Percentiles rank a stretch among this genome's conserved stretches.
These are phyloP conservation scores for Lepidium africanum DNA, from an alignment of 345 rosid species.

Conservation along the genomic window DNA sequence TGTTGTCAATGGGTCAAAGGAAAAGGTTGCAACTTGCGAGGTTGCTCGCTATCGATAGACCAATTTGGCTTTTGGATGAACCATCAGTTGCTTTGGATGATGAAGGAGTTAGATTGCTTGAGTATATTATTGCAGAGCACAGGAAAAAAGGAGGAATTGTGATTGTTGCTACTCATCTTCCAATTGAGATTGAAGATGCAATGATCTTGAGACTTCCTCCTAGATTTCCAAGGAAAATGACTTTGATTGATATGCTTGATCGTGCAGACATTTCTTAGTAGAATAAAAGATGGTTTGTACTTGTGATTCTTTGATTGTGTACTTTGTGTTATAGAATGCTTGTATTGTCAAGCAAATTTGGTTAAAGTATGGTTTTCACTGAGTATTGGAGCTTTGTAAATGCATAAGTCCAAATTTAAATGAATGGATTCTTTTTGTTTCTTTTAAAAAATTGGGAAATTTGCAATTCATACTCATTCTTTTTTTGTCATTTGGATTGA, in stretches of 20 bases:
- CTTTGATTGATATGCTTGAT: conserved; percentile 72
- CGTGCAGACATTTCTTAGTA: conserved; percentile 45
- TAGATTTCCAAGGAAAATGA: conserved; percentile 78
- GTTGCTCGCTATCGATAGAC: conserved; percentile 72
- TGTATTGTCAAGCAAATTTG: not conserved
- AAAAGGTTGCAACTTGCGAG: conserved; percentile 86
- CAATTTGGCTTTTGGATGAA: conserved; percentile 85
- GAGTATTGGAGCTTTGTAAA: not conserved
- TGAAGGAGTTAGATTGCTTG: conserved; percentile 71
- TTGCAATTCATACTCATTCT: not conserved
- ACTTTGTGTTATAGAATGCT: not conserved
- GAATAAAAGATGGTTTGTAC: not conserved
- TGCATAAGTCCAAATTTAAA: not conserved
- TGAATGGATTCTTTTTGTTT: not conserved
- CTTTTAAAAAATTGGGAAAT: not conserved
- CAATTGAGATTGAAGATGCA: conserved; percentile 77
- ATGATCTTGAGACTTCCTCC: conserved; percentile 71
- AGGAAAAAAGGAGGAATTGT: conserved; percentile 78
- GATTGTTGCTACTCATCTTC: conserved; percentile 82
- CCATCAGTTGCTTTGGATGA: conserved; percentile 84
- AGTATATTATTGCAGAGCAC: conserved; percentile 63
- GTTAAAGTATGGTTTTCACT: too few relatives aligned
- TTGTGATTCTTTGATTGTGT: not conserved
- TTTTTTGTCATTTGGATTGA: too few relatives aligned
- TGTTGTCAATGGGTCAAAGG: conserved; percentile 90